Evolutionary conservation across 257 asterid species (phyloP), one percentile per base, ranked within the genome.

Genomic region (Solanum paucissectum): DNA sequence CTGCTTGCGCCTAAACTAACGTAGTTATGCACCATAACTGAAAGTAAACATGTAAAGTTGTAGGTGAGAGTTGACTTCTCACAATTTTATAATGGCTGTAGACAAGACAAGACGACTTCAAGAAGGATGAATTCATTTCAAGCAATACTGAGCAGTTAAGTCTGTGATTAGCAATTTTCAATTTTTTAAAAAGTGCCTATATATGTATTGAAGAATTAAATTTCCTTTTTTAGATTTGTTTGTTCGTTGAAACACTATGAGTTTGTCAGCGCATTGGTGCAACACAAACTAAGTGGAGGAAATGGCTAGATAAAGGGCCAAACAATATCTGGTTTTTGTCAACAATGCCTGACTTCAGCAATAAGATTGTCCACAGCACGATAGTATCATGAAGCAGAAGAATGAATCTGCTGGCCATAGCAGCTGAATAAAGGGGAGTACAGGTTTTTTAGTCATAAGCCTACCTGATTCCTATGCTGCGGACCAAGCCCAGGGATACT

Each of bases 391-490:
- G 40, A 81, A 81, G 85, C 18, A 12, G 52, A 37, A 38, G 37
- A 64, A 14, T 46, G 88, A 55, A 84, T 14, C 84, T 27, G 73
- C 75, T 33, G 79, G 27, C 38, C 23, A 38, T 36, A 36, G 34
- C 68, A 86, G 42, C 68, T 81, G 71, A 38, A 72, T 34, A 62
- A 18, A 66, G 83, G n/a, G 18, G 5, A 60, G 16, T 33, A 62
- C 37, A 44, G 25, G 14, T 44, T 33, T 49, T 86, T 32, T 6
- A 86, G 42, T 66, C 25, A 13, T 29, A 5, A 34, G 23, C 12
- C 12, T 62, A 92, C 96, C 96, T 92, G 91, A 94, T 93, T 76
- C 96, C 96, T 23, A 94, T 94, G 91, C 95, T 94, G 85, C 93
- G 93, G 36, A 88, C 96, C 83, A 94, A 90, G 74, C 95, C 96